Conservation (phyloP, 106 monocot genomes). For the Platanthera zijinensis region DNA sequence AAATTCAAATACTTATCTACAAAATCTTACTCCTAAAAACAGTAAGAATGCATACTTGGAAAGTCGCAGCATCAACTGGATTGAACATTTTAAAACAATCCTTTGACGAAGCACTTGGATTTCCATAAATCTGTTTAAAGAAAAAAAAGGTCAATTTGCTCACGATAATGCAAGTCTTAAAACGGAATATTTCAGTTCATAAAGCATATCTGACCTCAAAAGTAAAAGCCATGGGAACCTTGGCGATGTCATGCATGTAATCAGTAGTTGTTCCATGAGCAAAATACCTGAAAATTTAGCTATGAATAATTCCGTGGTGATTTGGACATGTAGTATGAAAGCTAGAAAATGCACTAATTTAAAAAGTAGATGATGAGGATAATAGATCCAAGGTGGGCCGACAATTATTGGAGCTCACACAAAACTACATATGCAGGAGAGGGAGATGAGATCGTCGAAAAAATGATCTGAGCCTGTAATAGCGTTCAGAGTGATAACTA, state of each 20-base stretch:
- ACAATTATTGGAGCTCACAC: no score
- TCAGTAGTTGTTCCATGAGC: conserved; percentile 98
- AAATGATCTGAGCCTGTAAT: no score
- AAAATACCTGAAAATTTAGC: conserved; percentile 57
- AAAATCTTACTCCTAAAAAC: background rate
- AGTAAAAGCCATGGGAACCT: conserved; percentile 86
- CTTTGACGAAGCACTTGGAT: conserved; percentile 41
- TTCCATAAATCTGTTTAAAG: conserved; percentile 82
- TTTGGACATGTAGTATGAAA: no score
- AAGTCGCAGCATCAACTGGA: conserved; percentile 57
- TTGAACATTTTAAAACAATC: conserved; percentile 99
- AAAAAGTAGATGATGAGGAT: no score
- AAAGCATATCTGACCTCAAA: conserved; percentile 63
- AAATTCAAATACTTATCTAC: background rate
- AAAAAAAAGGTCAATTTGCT: background rate
- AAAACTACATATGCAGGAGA: no score
- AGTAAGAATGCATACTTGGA: conserved; percentile 43
- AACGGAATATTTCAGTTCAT: background rate
- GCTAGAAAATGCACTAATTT: no score
- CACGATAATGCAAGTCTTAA: background rate
- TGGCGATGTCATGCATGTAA: conserved; percentile 78
- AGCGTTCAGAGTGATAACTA: no score
- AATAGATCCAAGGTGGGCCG: no score
- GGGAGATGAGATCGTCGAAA: no score
- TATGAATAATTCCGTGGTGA: background rate